Conservation (phyloP, 2,329 filamentous ascomycete species). For the Xylaria sp. region DNA sequence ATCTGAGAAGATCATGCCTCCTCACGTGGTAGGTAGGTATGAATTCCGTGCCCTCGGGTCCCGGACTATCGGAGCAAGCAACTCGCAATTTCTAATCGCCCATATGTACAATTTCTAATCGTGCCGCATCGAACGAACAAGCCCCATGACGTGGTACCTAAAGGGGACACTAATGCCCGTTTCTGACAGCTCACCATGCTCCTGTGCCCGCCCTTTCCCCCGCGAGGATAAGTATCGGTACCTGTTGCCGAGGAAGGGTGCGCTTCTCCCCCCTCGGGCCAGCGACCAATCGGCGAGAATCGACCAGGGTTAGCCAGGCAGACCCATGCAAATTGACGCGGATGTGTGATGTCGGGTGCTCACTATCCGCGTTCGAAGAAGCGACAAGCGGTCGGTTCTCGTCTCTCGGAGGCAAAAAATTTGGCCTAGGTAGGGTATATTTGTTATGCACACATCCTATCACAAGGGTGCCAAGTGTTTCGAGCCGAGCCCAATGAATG, state of each 20-base stretch:
- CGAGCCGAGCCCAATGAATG: not conserved
- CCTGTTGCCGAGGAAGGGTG: slow-evolving; percentile 21
- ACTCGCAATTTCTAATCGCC: not conserved
- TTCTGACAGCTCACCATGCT: slow-evolving; percentile 7
- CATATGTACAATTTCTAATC: not conserved
- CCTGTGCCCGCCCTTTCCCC: slow-evolving; percentile 15
- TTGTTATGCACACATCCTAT: not conserved
- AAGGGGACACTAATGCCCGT: not conserved
- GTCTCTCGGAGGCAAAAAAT: not conserved
- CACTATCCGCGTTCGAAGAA: slow-evolving; percentile 30
- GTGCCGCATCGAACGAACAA: not conserved
- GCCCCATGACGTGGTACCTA: slow-evolving; percentile 2
- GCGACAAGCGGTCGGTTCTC: slow-evolving; percentile 24
- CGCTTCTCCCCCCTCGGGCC: slow-evolving; percentile 22
- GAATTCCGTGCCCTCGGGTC: not conserved
- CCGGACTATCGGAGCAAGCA: not conserved
- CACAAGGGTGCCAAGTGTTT: not conserved
- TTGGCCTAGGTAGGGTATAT: not conserved
- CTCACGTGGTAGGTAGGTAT: not conserved
- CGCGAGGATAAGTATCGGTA: slow-evolving; percentile 20
- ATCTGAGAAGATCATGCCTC: not conserved
- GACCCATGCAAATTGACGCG: slow-evolving; percentile 35
- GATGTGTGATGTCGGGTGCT: slow-evolving; percentile 29
- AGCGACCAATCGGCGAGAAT: slow-evolving; percentile 29
- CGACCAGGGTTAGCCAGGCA: slow-evolving; percentile 25